A percentile compares a stretch with the other conserved stretches of the same genome.
phyloP scores from a whole-genome alignment of 2,329 filamentous ascomycete genomes.

The Zymoseptoria brevis region DNA sequence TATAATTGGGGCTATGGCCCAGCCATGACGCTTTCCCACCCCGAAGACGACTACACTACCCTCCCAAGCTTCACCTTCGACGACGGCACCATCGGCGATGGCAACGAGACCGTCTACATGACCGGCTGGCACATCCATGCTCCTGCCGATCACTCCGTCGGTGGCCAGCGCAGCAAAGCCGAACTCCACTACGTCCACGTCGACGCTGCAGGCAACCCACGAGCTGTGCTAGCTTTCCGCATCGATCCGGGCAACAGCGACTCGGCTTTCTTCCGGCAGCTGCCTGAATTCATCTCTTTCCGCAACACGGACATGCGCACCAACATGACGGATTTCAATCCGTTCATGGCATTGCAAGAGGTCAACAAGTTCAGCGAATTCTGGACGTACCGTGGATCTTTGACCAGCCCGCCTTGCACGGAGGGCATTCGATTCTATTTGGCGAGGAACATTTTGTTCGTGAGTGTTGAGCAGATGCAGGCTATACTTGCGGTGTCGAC shows the following conservation, averaged over 20 bases:
- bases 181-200: conserved; percentile 46
- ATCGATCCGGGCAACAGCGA: conserved; percentile 37
- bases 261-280: conserved; percentile 36
- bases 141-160: conserved; percentile 43
- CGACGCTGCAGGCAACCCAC: conserved; percentile 34
- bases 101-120: conserved; percentile 37
- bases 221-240: conserved; percentile 41
- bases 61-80: conserved; percentile 40
- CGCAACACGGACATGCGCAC: conserved; percentile 10
- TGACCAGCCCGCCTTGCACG: conserved; percentile 42
- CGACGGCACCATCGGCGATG: conserved; percentile 31
- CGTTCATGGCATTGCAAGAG: conserved; percentile 30
- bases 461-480: conserved; percentile 42
- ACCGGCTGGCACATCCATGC: conserved; percentile 46
- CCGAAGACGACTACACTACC: conserved; percentile 30
- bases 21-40: conserved; percentile 35
- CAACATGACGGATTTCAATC: conserved; percentile 21
- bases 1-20: conserved; percentile 46
- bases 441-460: conserved; percentile 35
- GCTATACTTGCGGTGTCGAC: conserved; percentile 38
- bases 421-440: conserved; percentile 43
- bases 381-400: conserved; percentile 43
- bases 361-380: conserved; percentile 38
- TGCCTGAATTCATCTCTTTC: conserved; percentile 27
- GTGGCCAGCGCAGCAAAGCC: conserved; percentile 36